Evolutionary conservation across 805 yeast genomes (phyloP), one percentile per base, ranked within the genome.

Genomic region (Lachancea waltii): DNA sequence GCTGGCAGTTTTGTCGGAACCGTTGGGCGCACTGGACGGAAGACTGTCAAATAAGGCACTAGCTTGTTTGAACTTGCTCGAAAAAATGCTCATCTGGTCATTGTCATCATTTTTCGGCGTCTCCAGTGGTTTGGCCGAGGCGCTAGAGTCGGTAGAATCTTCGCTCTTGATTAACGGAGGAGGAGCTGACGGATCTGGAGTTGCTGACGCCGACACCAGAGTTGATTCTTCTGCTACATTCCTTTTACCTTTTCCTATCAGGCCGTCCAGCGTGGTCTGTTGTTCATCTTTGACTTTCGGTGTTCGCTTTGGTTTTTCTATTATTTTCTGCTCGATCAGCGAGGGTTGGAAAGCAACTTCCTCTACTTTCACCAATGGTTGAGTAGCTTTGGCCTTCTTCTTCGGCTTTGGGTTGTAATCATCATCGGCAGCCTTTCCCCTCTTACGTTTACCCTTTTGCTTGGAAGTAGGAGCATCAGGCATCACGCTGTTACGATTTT

Each of bases 401-500:
- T 48, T 46, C 22, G 46, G 50, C 9, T 49, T 35, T 7, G 51
- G 48, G 7, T 50, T 50, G 36, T 62, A 62, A 13, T 56, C 64
- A 34, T 58, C 65, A 24, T 61, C 67, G 7, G 50, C 58, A 19
- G 45, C 51, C 30, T 33, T 42, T 34, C 44, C 38, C 45, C 59
- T 50, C 37, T 49, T 51, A 19, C 53, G 54, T 17, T 53, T 56
- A 20, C 56, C 62, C 41, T 65, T 64, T 37, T 64, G 65, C 44
- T 64, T 69, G 18, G 19, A 17, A 24, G 66, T 62, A 15, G 73
- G 65, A 32, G 67, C 71, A 41, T 64, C 65, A 3, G 73, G 64
- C n/a, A 69, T 58, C 39, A 74, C 56, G 24, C 72, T 67, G 24
- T 69, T 66, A 45, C 86, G 73, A 41, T 71, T 72, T 41, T 71